Base-by-base conservation (phyloP, 495 filamentous ascomycete genomes). In the Hypoxylon lienhwacheense region DNA sequence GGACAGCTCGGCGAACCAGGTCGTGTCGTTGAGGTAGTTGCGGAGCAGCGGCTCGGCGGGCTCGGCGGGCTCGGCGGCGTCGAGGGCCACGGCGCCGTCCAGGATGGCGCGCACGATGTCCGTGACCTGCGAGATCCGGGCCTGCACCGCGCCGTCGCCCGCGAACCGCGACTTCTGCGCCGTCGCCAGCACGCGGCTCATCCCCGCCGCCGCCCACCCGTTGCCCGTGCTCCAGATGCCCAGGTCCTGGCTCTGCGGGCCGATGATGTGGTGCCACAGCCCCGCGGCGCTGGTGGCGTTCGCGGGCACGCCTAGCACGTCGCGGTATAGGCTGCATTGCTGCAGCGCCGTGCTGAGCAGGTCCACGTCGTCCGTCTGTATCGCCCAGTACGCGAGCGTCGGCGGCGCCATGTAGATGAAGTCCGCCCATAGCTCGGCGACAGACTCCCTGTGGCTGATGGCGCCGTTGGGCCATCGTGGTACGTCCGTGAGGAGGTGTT, bases 391-490 rank as follows among this genome's bases (percentile, higher is more conserved):
- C 8, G 78, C 78, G 17, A 81, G 47, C 12, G 64, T 53, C 4
- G 78, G 77, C n/a, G 75, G 75, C 8, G 67, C 70, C 78, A 81
- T 81, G 62, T 73, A 73, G 16, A 75, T 55, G 47, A 76, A 76
- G 60, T 81, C 78, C 8, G 73, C 72, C 78, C 78, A 81, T 10
- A 77, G 59, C 45, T 79, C 76, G 11, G 74, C 52, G 7, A 68
- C 64, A n/a, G 69, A 65, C 21, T 66, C 61, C 16, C 78, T 66
- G 37, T 81, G 78, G 29, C 71, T 76, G 20, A 81, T 79, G 4
- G 78, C 78, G 6, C 77, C 76, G 37, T 81, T 79, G 3, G 59
- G 12, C 58, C 66, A 77, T 32, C 70, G 65, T 5, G 78, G 78
- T 6, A 77, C 76, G 5, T 47, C 34, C 43, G 66, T 65, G 15